Evolutionary conservation across 495 filamentous ascomycete species (phyloP).

Genomic region (Trichocladium antarcticum): DNA sequence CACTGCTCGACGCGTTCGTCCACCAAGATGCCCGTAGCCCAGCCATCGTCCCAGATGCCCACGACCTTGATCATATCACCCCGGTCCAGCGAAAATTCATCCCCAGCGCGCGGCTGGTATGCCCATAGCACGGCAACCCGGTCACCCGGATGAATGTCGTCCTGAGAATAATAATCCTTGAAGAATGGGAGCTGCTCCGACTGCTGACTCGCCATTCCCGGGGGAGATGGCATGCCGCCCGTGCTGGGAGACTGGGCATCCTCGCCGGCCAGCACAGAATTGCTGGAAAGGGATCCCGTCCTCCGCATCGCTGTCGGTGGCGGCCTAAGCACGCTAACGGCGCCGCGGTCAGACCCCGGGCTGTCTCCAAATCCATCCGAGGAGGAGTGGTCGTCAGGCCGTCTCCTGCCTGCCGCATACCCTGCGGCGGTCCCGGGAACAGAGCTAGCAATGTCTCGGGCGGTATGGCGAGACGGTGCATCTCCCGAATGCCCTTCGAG

Average conservation of each 20-base stretch:
- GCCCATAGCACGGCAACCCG: conserved; percentile 91
- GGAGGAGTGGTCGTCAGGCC: conserved; percentile 63
- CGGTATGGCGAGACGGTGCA: conserved; percentile 43
- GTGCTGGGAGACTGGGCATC: conserved; percentile 69
- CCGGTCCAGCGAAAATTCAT: conserved; percentile 88
- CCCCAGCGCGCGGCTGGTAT: conserved; percentile 83
- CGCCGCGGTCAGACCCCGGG: conserved; percentile 56
- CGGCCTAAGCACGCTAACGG: conserved; percentile 44
- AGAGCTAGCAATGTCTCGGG: conserved; percentile 15
- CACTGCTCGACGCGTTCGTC: conserved; percentile 80
- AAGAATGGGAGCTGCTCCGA: conserved; percentile 92
- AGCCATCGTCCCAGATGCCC: conserved; percentile 99
- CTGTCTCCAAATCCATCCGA: conserved; percentile 74
- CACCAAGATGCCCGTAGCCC: conserved; percentile 86
- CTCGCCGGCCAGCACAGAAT: conserved; percentile 58
- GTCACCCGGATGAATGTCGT: conserved; percentile 88
- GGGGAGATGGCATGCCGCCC: conserved; percentile 68
- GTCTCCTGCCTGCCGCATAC: conserved; percentile 30
- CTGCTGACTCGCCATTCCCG: conserved; percentile 73
- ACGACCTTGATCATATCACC: conserved; percentile 98
- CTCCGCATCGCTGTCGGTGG: conserved; percentile 51
- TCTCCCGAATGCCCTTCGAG: conserved; percentile 60
- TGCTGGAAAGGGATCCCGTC: conserved; percentile 82
- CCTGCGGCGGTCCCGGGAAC: conserved; percentile 29
- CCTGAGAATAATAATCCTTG: conserved; percentile 97